phyloP scores from a whole-genome alignment of 208 protist genomes.

The Acanthamoeba castellanii region DNA sequence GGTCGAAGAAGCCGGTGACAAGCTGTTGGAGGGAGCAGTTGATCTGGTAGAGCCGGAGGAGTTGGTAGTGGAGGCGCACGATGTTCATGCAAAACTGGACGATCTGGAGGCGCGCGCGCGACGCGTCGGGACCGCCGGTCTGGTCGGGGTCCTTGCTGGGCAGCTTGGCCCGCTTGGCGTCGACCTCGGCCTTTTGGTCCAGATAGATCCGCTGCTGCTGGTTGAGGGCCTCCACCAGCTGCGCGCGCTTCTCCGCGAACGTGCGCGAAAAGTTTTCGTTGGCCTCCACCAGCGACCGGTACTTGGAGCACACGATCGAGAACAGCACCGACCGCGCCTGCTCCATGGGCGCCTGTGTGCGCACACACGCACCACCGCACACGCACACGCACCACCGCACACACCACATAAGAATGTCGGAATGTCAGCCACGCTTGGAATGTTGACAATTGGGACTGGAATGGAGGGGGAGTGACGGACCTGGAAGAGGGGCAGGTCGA shows the following conservation, averaged over 20 bases:
- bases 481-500: conserved; percentile 45
- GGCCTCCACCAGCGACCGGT: conserved; percentile 65
- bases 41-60: conserved; percentile 73
- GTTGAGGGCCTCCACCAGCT: conserved; percentile 75
- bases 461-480: background rate
- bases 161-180: conserved; percentile 58
- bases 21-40: conserved; percentile 73
- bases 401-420: too few relatives aligned
- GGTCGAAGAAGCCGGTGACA: conserved; percentile 66
- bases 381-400: too few relatives aligned
- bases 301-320: conserved; percentile 75
- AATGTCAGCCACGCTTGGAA: background rate
- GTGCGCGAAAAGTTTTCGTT: conserved; percentile 47
- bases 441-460: too few relatives aligned
- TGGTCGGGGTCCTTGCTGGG: background rate
- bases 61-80: conserved; percentile 72
- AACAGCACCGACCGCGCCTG: conserved; percentile 67
- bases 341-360: background rate
- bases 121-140: background rate
- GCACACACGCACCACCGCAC: background rate
- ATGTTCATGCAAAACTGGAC: conserved; percentile 70
- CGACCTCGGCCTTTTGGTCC: conserved; percentile 67
- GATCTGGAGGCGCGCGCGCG: background rate
- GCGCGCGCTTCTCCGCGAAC: conserved; percentile 66
- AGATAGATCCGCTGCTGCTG: conserved; percentile 71